Evolutionary conservation across 768 basidiomycete species (phyloP), one percentile per base, ranked within the genome.

Genomic region (Calocybe indica): DNA sequence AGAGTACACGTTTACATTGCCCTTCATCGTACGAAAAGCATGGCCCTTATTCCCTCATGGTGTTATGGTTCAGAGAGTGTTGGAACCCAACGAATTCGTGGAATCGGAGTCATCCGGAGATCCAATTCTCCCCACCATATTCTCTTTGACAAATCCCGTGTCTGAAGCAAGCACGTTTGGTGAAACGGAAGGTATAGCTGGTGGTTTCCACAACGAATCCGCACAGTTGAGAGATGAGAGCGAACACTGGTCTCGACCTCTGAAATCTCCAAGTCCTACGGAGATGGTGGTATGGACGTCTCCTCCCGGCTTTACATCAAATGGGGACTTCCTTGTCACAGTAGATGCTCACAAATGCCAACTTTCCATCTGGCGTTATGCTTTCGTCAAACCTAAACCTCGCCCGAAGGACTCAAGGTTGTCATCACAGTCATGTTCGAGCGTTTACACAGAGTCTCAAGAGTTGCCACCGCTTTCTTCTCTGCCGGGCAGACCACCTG

Each of bases 11-110:
- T 84, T 90, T 59, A 78, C 85, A 29, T 66, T 92, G 4, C 90
- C 90, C 0, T 92, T 92, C 58, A 76, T 88, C 48, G 85, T 89
- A 3, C 74, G 83, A 34, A 79, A 73, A 51, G 89, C 85, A 1
- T 91, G 88, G 88, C 80, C 89, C 4, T 66, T 89, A 14, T 73
- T 71, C 48, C 90, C 90, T 1, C 83, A 87, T 52, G 90, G 90
- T 1, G 76, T 92, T 15, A 72, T 92, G 67, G 78, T 92, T 37
- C 86, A 92, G 56, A 73, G 90, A 28, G 77, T 79, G 5, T 69
- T 89, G 41, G 86, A 88, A 54, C 71, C 76, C 1, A 68, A 70
- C 5, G 89, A 92, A 60, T 58, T 83, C 5, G 71, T 76, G 12
- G 88, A 90, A 46, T 82, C 82, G 3, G 75, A 77, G 42, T 57